Evolutionary conservation across 2,329 filamentous ascomycete species (phyloP), one percentile per base, ranked within the genome.

Genomic region (Neopestalotiopsis rosae): DNA sequence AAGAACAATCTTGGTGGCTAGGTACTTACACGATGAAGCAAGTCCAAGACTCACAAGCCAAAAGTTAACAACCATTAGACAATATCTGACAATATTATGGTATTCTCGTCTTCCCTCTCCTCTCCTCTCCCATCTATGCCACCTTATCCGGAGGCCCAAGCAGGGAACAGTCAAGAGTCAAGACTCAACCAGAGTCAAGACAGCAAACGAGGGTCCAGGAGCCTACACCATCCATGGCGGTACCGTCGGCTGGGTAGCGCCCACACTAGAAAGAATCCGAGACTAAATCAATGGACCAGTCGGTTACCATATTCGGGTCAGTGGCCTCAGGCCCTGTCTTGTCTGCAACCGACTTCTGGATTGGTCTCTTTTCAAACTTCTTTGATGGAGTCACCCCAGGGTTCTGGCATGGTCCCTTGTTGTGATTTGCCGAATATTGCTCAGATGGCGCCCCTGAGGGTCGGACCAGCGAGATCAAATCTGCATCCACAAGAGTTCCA

Each of bases 181-280:
- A 52, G 45, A 52, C 9, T 52, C 45, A 52, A 20, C 45, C n/a
- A 52, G 45, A 52, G 45, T 71, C 74, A 76, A 74, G 69, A 72
- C 64, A 40, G 20, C 45, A 9, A 52, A 52, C 17, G 45, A 24
- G 34, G 34, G 34, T 38, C 34, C 34, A 52, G 34, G 34, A 52
- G 20, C 17, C 24, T 30, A 42, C 14, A 30, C 24, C 17, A 30
- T 56, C 20, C 40, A 61, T 72, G 71, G 72, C 74, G 73, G 76
- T 77, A 76, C 76, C 76, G 75, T 77, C 72, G 72, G 74, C 74
- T 74, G 74, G 76, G 75, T 75, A 77, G 73, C 76, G 74, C 75
- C 70, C 69, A 69, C 70, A 71, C 70, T 68, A 71, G 17, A 52
- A n/a, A 20, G 58, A 70, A 69, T 71, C 69, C 61, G 70, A 69